Evolutionary conservation across 2,329 filamentous ascomycete species (phyloP).

Genomic region (Pseudopyricularia javanii): DNA sequence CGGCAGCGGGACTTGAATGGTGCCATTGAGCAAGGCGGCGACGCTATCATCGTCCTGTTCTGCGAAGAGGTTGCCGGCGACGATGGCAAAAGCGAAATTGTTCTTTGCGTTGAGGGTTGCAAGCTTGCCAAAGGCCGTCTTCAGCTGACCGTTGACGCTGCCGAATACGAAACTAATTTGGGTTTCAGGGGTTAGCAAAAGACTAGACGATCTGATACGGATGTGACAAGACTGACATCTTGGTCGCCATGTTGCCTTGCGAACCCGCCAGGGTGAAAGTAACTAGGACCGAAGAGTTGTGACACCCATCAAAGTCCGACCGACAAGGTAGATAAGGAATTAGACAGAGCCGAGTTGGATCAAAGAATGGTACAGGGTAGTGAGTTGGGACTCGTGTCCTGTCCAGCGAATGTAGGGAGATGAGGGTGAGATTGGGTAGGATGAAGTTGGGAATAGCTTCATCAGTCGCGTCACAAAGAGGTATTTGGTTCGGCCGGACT

Average conservation of each 20-base stretch:
- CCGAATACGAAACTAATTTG: slow-evolving; percentile 63
- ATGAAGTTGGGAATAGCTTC: background rate
- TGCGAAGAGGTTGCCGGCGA: slow-evolving; percentile 74
- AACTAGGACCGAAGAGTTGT: background rate
- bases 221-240: slow-evolving; percentile 4
- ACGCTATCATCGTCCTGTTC: slow-evolving; percentile 47
- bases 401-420: background rate
- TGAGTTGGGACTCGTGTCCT: background rate
- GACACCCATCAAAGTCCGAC: background rate
- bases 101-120: slow-evolving; percentile 75
- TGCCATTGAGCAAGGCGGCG: slow-evolving; percentile 56
- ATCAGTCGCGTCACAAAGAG: background rate
- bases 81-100: slow-evolving; percentile 71
- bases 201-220: background rate
- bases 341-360: too few species aligned
- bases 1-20: slow-evolving; percentile 62
- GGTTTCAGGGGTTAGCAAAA: background rate
- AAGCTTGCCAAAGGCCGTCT: slow-evolving; percentile 67
- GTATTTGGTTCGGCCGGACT: too few species aligned
- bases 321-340: too few species aligned
- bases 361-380: background rate
- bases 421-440: background rate
- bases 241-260: slow-evolving; percentile 2
- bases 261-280: background rate
- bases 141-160: slow-evolving; percentile 67